Conservation (phyloP, 2,329 filamentous ascomycete genomes). For the Cryoendolithus antarcticus region DNA sequence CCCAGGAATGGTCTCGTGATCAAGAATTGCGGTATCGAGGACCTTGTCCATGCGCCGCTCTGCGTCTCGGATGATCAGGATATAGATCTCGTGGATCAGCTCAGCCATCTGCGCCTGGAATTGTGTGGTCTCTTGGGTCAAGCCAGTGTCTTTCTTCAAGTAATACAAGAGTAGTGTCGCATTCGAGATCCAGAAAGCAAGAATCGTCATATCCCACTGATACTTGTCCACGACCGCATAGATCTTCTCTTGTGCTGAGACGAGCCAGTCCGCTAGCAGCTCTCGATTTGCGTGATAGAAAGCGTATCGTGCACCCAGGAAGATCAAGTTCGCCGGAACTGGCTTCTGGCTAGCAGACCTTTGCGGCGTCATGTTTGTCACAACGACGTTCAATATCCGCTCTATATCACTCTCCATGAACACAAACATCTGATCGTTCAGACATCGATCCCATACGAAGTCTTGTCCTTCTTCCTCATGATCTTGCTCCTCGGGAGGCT, state of each 20-base stretch:
- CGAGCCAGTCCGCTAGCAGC: slow-evolving; percentile 65
- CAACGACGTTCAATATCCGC: slow-evolving; percentile 84
- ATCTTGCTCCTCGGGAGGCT: slow-evolving; percentile 79
- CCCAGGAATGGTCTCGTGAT: slow-evolving; percentile 94
- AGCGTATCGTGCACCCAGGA: slow-evolving; percentile 87
- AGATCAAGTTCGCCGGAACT: slow-evolving; percentile 92
- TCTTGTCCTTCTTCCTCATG: slow-evolving; percentile 85
- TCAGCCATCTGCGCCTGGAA: slow-evolving; percentile 92
- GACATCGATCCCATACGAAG: slow-evolving; percentile 87
- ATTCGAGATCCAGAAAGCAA: slow-evolving; percentile 98
- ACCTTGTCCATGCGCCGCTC: slow-evolving; percentile 95
- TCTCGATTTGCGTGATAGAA: slow-evolving; percentile 90
- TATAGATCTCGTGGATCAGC: slow-evolving; percentile 95
- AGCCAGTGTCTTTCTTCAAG: slow-evolving; percentile 79
- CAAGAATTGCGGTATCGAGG: slow-evolving; percentile 82
- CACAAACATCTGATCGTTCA: slow-evolving; percentile 99
- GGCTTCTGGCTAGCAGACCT: slow-evolving; percentile 94
- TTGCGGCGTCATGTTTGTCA: slow-evolving; percentile 96
- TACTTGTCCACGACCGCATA: slow-evolving; percentile 90
- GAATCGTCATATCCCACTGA: slow-evolving; percentile 99
- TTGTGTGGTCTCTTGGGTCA: slow-evolving; percentile 68
- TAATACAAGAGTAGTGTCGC: slow-evolving; percentile 92
- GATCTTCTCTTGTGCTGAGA: slow-evolving; percentile 87
- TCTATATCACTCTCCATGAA: slow-evolving; percentile 92
- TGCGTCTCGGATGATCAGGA: slow-evolving; percentile 90